Conservation (phyloP, 192 early-diverging fungal genomes). For the Diversispora epigaea region DNA sequence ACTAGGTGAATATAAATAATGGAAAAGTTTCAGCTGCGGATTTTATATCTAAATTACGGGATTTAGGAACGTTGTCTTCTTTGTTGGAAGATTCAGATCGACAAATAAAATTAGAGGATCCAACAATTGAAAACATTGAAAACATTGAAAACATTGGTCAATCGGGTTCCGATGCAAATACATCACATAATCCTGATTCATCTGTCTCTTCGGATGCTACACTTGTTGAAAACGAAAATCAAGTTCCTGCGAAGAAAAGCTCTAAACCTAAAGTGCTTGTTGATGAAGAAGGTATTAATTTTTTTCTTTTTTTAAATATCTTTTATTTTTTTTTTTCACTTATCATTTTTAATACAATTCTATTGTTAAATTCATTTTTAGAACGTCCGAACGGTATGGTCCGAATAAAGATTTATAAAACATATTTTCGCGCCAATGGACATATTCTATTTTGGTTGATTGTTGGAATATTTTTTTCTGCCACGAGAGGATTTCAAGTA, state of each 20-base stretch:
- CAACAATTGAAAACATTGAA: background rate
- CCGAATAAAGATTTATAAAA: conserved; percentile 67
- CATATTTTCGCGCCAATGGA: conserved; percentile 74
- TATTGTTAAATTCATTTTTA: background rate
- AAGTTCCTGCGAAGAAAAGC: conserved; percentile 20
- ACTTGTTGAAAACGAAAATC: conserved; percentile 59
- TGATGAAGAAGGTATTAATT: conserved; percentile 40
- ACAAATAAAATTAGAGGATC: background rate
- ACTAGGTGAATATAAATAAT: background rate
- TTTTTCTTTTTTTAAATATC: background rate
- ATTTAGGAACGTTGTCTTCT: conserved; percentile 29
- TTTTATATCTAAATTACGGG: conserved; percentile 23
- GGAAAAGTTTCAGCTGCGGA: conserved; percentile 11
- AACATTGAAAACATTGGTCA: background rate
- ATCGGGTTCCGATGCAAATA: background rate
- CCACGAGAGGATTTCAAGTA: conserved; percentile 40
- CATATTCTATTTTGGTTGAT: conserved; percentile 61
- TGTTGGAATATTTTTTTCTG: conserved; percentile 45
- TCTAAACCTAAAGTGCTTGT: conserved; percentile 60
- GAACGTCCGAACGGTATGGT: conserved; percentile 82
- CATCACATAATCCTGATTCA: background rate
- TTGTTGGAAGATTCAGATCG: conserved; percentile 39
- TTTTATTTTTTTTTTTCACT: too few species aligned
- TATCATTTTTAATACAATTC: background rate
- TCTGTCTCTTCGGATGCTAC: background rate